phyloP scores from a whole-genome alignment of 257 asterid species.

The Capsicum baccatum region DNA sequence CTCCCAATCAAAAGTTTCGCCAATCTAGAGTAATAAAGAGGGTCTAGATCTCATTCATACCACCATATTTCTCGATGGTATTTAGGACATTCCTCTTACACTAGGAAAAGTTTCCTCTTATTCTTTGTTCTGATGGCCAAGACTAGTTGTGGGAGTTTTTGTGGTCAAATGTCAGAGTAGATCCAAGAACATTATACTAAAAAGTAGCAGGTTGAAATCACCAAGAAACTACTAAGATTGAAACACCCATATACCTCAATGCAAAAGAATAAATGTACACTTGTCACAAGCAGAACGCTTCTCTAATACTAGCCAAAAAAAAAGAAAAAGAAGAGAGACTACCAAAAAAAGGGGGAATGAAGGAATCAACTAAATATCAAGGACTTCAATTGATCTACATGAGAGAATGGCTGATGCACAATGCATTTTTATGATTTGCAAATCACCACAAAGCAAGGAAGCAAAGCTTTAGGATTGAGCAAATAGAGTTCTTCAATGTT shows the following conservation, averaged over 20 bases:
- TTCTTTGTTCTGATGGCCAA: background rate
- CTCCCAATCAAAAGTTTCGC: background rate
- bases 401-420: slow-evolving; percentile 16
- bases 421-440: slow-evolving; percentile 48
- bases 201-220: background rate
- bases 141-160: background rate
- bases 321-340: background rate
- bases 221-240: background rate
- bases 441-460: slow-evolving; percentile 91
- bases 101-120: too few species aligned
- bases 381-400: slow-evolving; percentile 7
- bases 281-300: background rate
- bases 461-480: slow-evolving; percentile 82
- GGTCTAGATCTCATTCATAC: background rate
- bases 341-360: background rate
- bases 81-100: background rate
- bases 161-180: background rate
- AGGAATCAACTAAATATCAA: background rate
- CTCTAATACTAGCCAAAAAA: background rate
- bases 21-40: background rate
- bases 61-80: background rate
- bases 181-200: background rate
- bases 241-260: background rate
- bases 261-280: slow-evolving; percentile 21
- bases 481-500: slow-evolving; percentile 86